Evolutionary conservation across 2,329 filamentous ascomycete genomes (phyloP), one percentile per base, ranked within the genome.

Genomic region (Chaetomium sp.): DNA sequence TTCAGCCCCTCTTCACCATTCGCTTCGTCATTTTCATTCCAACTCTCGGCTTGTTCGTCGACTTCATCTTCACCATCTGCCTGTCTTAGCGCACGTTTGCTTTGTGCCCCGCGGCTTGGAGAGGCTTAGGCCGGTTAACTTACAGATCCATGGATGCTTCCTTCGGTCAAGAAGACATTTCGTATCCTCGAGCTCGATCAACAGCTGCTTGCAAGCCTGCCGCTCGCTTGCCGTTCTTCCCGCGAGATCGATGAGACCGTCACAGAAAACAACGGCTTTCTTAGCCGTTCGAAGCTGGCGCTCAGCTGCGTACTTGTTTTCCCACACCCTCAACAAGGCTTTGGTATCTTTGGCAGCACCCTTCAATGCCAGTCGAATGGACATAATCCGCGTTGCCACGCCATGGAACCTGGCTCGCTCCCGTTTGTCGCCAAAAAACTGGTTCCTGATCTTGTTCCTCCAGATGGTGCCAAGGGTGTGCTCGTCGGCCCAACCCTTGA

Each of bases 101-200:
- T 35, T 5, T 27, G n/a, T 11, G 19, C 12, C 8, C 33, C 1
- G 33, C 12, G 33, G 7, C 35, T 12, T 11, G 11, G 33, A 9
- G 3, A 4, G n/a, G n/a, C 5, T 34, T 42, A 7, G 38, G n/a
- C 10, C n/a, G 11, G 10, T 12, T 5, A 36, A 48, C 61, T 53
- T 49, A 59, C 60, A 55, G 33, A 61, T 59, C 58, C 61, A 63
- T 12, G 53, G 44, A n/a, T 61, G 51, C 46, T 43, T 58, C 47
- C 50, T 57, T 5, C 33, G 42, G 44, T 49, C 36, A 27, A 60
- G 49, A 11, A 62, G 33, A 11, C 42, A 46, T 40, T 32, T 55
- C 2, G 47, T 35, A 9, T 62, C 58, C 27, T 57, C 43, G 2
- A 62, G 55, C 43, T 61, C 61, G 2, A 41, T 3, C 14, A 63